phyloP scores from a whole-genome alignment of 1,284 basidiomycete genomes.

The Cerrena zonata region DNA sequence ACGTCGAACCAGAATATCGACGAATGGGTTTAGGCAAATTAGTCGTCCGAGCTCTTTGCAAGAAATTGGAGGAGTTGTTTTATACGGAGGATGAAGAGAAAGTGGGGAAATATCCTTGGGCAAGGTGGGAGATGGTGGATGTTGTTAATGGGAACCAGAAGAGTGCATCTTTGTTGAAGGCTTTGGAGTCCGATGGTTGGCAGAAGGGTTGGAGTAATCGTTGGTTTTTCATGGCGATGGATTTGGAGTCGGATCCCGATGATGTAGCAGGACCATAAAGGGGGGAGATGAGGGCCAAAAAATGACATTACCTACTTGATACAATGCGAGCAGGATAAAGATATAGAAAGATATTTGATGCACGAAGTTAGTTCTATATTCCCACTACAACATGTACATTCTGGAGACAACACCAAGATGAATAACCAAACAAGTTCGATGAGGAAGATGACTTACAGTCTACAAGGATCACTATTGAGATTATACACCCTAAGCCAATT shows the following conservation, averaged over 20 bases:
- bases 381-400: too few relatives aligned
- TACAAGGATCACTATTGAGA: not conserved
- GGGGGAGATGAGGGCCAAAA: too few relatives aligned
- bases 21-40: not conserved
- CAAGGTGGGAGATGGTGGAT: constrained; percentile 4
- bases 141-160: constrained; percentile 1
- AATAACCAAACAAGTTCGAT: too few relatives aligned
- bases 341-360: too few relatives aligned
- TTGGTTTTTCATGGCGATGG: not conserved
- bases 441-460: not conserved
- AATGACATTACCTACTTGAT: too few relatives aligned
- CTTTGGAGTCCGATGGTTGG: not conserved
- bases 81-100: not conserved
- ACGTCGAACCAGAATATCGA: constrained; percentile 5
- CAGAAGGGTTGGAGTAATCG: constrained; percentile 2
- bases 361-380: too few relatives aligned
- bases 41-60: not conserved
- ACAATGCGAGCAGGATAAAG: too few relatives aligned
- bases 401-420: too few relatives aligned
- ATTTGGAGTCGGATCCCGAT: not conserved
- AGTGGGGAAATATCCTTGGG: not conserved
- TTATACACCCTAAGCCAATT: constrained; percentile 59
- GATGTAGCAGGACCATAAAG: too few relatives aligned
- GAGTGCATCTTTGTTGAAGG: not conserved
- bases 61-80: constrained; percentile 5